Evolutionary conservation across 768 basidiomycete species (phyloP).

Genomic region (Tubosaeta brunneosetosa): DNA sequence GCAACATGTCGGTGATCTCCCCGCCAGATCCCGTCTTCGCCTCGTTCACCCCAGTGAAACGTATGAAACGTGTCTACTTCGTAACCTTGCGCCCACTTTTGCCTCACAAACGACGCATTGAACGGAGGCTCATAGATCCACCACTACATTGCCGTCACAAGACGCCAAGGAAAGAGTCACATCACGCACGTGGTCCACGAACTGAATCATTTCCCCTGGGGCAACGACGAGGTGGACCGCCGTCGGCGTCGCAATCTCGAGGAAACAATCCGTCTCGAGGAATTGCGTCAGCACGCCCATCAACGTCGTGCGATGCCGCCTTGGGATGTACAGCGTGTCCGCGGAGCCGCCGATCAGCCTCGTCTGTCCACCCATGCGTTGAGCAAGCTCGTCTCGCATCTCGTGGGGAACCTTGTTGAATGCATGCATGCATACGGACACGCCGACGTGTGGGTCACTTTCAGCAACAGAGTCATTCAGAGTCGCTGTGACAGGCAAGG

Average conservation of each 20-base stretch:
- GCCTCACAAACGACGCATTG: slow-evolving; percentile 42
- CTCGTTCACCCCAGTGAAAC: slow-evolving; percentile 45
- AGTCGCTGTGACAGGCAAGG: too few species aligned
- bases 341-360: slow-evolving; percentile 45
- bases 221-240: slow-evolving; percentile 40
- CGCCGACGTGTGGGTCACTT: slow-evolving; percentile 42
- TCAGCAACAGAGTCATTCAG: background rate
- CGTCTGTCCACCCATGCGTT: slow-evolving; percentile 29
- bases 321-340: slow-evolving; percentile 48
- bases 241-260: slow-evolving; percentile 47
- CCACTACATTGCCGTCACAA: slow-evolving; percentile 28
- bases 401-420: slow-evolving; percentile 32
- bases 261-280: slow-evolving; percentile 45
- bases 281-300: slow-evolving; percentile 41
- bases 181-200: slow-evolving; percentile 42
- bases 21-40: slow-evolving; percentile 32
- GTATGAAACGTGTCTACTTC: slow-evolving; percentile 52
- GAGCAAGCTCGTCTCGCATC: slow-evolving; percentile 37
- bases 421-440: slow-evolving; percentile 40
- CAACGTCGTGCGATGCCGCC: slow-evolving; percentile 35
- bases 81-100: slow-evolving; percentile 41
- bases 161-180: background rate
- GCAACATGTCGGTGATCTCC: slow-evolving; percentile 31
- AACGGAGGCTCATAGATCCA: slow-evolving; percentile 48
- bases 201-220: slow-evolving; percentile 38